Evolutionary conservation across 2,329 filamentous ascomycete species (phyloP), one percentile per base, ranked within the genome.

Genomic region (Cercospora berteroae): DNA sequence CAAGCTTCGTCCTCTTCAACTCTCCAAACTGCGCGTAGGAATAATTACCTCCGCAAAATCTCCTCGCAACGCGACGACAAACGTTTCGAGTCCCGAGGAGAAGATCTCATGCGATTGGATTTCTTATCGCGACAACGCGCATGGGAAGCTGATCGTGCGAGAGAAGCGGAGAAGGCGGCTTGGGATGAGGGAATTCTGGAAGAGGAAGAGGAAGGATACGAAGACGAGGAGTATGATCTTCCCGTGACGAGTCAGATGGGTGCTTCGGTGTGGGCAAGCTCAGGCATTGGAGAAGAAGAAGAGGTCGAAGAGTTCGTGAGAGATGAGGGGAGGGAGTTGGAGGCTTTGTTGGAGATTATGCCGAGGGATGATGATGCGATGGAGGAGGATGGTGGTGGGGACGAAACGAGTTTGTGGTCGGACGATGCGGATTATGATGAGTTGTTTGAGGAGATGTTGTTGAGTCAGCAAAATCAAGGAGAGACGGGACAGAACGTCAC

Each of bases 1-100:
- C 16, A 27, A 13, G 25, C 44, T 3, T 31, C 16, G 3, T 48
- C 60, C 2, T 55, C 60, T 23, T 50, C 60, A 1, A 63, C 27
- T 25, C 56, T 44, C 33, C 62, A 31, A 20, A 44, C 23, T 10
- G 48, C 29, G 16, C 61, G 91, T 66, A 83, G 91, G 57, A 85
- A 86, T 33, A 81, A 90, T 65, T 94, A 94, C 73, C 80, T 94
- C 67, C 87, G 88, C 75, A 90, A 81, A 63, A 80, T 85, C 10
- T 75, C 80, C 60, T 79, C 79, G 50, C 75, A 75, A 2, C 74
- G 83, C 50, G 82, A 84, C 4, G 82, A 84, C 5, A 77, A 76
- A 74, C 77, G 79, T 58, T 85, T 81, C 79, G 79, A 81, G 67
- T 72, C 73, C 16, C 74, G 83, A 31, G 80, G 81, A 1, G 83